A percentile compares a stretch with the other conserved stretches of the same genome.
These are phyloP conservation scores for Lactarius quietus DNA, from an alignment of 768 basidiomycete genomes.

Conservation along the genomic window DNA sequence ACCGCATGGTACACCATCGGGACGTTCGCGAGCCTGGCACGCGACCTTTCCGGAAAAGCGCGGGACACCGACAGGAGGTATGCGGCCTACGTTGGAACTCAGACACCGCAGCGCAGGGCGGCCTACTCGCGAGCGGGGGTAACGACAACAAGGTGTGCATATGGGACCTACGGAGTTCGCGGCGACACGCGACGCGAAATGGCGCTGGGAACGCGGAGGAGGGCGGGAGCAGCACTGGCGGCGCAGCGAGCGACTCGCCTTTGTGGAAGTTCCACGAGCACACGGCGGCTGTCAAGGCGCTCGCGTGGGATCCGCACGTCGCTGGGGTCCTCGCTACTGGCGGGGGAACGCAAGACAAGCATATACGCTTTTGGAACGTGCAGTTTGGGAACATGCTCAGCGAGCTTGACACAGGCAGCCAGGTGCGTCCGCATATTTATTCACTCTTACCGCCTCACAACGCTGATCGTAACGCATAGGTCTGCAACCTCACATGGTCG, in stretches of 20 bases:
- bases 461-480: constrained; percentile 42
- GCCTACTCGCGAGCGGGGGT: constrained; percentile 85
- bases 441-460: neutral
- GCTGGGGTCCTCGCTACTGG: constrained; percentile 89
- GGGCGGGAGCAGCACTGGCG: constrained; percentile 29
- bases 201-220: constrained; percentile 32
- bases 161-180: constrained; percentile 82
- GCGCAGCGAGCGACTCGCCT: constrained; percentile 51
- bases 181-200: constrained; percentile 34
- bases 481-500: constrained; percentile 97
- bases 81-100: constrained; percentile 93
- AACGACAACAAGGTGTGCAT: constrained; percentile 99
- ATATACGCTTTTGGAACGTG: constrained; percentile 97
- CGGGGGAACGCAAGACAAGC: constrained; percentile 98
- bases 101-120: constrained; percentile 42
- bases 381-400: constrained; percentile 78
- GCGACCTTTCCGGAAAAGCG: constrained; percentile 65
- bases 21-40: constrained; percentile 74
- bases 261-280: constrained; percentile 97
- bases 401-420: constrained; percentile 92
- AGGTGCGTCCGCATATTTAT: constrained; percentile 57
- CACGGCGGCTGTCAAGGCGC: constrained; percentile 94
- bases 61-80: constrained; percentile 88
- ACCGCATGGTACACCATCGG: constrained; percentile 86
- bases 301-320: constrained; percentile 97